Conservation (phyloP, 352 stramenopile species). For the Thraustochytrium striatum region DNA sequence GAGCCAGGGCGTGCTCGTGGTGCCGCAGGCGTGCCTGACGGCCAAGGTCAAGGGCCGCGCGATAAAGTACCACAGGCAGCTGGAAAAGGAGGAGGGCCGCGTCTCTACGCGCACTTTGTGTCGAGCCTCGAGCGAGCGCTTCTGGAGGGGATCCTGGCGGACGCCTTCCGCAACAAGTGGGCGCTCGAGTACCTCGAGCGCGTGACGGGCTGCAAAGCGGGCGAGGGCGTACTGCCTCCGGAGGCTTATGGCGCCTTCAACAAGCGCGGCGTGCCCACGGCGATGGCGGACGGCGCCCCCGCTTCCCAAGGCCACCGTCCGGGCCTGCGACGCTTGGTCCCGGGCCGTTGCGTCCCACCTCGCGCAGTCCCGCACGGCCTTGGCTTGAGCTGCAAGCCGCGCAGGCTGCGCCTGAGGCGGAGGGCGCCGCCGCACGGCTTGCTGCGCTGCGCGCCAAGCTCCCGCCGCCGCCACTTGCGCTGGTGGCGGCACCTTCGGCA, state of each 20-base stretch:
- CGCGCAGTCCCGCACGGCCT: neutral
- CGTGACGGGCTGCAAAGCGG: neutral
- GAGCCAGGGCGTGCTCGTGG: neutral
- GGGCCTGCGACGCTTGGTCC: neutral
- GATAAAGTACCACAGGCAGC: neutral
- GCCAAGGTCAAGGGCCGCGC: constrained; percentile 6
- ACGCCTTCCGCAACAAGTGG: neutral
- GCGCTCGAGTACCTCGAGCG: neutral
- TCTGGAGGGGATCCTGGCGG: neutral
- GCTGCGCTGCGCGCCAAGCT: too few relatives aligned
- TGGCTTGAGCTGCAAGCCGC: neutral
- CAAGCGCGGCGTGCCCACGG: neutral
- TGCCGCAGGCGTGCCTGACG: constrained; percentile 37
- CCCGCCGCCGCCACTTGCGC: too few relatives aligned
- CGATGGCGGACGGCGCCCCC: neutral
- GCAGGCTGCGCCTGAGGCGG: neutral
- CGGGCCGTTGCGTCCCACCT: neutral
- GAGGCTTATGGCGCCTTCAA: neutral
- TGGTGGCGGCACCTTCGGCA: constrained; percentile 10
- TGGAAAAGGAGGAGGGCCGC: neutral
- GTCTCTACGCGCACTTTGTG: neutral
- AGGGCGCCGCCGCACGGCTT: neutral
- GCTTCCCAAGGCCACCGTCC: neutral
- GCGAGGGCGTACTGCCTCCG: neutral
- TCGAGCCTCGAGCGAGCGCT: neutral